Evolutionary conservation across 2,329 filamentous ascomycete genomes (phyloP).

Genomic region (Cercospora berteroae): DNA sequence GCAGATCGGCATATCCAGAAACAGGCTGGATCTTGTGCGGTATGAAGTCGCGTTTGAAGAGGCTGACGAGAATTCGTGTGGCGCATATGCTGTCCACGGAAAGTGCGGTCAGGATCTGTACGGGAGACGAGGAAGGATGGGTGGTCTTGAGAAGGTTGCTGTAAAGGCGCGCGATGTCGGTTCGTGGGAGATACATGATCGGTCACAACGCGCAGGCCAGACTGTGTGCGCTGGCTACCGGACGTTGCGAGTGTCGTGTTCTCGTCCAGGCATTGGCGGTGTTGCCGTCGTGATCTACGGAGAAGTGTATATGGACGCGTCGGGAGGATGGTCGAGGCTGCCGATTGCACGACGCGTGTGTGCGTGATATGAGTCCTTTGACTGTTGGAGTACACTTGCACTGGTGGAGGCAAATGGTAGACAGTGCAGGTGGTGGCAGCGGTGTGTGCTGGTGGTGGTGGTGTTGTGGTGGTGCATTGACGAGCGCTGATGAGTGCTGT

Average conservation of each 20-base stretch:
- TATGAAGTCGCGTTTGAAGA: conserved; percentile 97
- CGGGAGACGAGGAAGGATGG: conserved; percentile 85
- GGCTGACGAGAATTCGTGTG: conserved; percentile 84
- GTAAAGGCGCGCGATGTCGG: conserved; percentile 87
- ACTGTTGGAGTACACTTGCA: too few relatives aligned
- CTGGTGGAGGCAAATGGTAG: neutral
- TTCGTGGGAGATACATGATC: conserved; percentile 88
- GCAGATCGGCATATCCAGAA: conserved; percentile 85
- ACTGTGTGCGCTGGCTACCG: neutral
- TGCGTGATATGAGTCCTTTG: too few relatives aligned
- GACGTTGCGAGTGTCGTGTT: neutral
- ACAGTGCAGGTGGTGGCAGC: neutral
- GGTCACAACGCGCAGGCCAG: neutral
- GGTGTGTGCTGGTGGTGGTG: neutral
- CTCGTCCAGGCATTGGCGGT: conserved; percentile 12
- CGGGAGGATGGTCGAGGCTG: neutral
- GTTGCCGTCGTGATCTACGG: neutral
- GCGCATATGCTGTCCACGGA: conserved; percentile 95
- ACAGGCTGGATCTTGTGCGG: conserved; percentile 96
- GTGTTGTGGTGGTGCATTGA: neutral
- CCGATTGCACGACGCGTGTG: neutral
- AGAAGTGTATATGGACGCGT: neutral
- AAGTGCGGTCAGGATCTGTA: conserved; percentile 87
- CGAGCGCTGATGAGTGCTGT: conserved; percentile 8
- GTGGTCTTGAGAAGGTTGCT: conserved; percentile 80